These are phyloP conservation scores for Jamesozyma jinghongensis DNA, from an alignment of 805 yeast species.

Conservation along the genomic window DNA sequence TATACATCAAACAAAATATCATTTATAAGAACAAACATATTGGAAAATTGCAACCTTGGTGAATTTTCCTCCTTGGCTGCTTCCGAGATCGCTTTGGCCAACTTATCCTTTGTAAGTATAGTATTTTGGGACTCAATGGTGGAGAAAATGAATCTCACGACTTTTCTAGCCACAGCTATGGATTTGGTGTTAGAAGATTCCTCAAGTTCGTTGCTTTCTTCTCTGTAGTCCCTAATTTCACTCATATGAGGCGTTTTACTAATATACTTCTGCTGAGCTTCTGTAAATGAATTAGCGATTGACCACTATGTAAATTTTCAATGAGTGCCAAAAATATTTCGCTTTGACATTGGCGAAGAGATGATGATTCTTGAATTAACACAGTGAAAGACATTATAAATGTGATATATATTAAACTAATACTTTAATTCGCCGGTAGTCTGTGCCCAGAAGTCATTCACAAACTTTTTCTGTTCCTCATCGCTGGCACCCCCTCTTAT, in stretches of 20 bases:
- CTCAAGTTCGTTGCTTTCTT: not conserved
- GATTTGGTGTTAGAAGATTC: conserved; percentile 4
- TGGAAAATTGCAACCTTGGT: conserved; percentile 8
- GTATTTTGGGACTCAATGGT: conserved; percentile 18
- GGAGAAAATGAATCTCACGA: conserved; percentile 20
- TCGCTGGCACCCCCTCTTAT: conserved; percentile 41
- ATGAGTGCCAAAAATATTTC: too few relatives aligned
- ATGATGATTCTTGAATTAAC: too few relatives aligned
- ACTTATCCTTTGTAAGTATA: conserved; percentile 14
- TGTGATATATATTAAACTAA: too few relatives aligned
- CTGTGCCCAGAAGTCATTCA: conserved; percentile 43
- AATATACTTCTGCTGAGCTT: too few relatives aligned
- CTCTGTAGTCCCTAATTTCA: not conserved
- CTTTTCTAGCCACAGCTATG: conserved; percentile 12
- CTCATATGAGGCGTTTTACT: too few relatives aligned
- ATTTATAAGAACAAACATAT: conserved; percentile 13
- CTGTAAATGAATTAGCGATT: too few relatives aligned
- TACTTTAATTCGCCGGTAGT: conserved; percentile 39
- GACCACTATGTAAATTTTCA: too few relatives aligned
- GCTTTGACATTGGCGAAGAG: not conserved
- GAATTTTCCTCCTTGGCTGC: conserved; percentile 14
- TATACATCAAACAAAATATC: conserved; percentile 18
- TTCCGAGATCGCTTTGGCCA: conserved; percentile 17
- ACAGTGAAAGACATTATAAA: too few relatives aligned
- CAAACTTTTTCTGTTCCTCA: conserved; percentile 37